These are phyloP conservation scores for Lasiodiplodia sp. DNA, from an alignment of 2,329 filamentous ascomycete species.

Conservation along the genomic window DNA sequence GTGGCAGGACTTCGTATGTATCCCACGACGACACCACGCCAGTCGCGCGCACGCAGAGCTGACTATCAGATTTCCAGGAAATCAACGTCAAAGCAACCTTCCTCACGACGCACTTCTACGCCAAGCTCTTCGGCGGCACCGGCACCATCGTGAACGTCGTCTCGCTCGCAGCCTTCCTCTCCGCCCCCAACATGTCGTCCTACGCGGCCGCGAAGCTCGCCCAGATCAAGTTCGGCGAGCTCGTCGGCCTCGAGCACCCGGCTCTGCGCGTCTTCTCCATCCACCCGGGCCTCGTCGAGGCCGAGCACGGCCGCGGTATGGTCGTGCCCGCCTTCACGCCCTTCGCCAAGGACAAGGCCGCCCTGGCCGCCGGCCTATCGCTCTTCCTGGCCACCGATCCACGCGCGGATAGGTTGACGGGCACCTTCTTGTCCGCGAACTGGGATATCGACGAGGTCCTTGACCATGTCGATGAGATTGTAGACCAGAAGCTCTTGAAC, in stretches of 20 bases:
- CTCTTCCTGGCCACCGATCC: conserved; percentile 33
- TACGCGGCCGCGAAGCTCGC: conserved; percentile 37
- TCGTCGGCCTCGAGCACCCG: conserved; percentile 36
- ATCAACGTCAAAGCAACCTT: conserved; percentile 38
- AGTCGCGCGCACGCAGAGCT: neutral
- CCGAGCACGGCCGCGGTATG: conserved; percentile 33
- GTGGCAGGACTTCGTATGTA: conserved; percentile 35
- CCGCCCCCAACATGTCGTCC: conserved; percentile 35
- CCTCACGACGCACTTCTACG: conserved; percentile 36
- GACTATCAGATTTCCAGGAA: conserved; percentile 32
- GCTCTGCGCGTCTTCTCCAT: conserved; percentile 37
- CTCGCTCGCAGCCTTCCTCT: conserved; percentile 35
- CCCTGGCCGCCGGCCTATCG: conserved; percentile 42
- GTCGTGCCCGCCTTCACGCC: conserved; percentile 35
- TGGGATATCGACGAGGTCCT: conserved; percentile 44
- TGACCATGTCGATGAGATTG: conserved; percentile 40
- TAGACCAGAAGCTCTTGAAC: conserved; percentile 40
- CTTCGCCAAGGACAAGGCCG: conserved; percentile 43
- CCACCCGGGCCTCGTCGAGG: conserved; percentile 39
- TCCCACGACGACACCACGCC: neutral
- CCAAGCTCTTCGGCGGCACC: conserved; percentile 34
- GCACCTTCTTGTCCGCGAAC: conserved; percentile 36
- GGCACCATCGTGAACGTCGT: conserved; percentile 39
- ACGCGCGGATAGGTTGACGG: conserved; percentile 32
- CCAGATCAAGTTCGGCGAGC: conserved; percentile 38